Base-by-base conservation (phyloP, 2,329 filamentous ascomycete genomes). In the Colletotrichum musicola region DNA sequence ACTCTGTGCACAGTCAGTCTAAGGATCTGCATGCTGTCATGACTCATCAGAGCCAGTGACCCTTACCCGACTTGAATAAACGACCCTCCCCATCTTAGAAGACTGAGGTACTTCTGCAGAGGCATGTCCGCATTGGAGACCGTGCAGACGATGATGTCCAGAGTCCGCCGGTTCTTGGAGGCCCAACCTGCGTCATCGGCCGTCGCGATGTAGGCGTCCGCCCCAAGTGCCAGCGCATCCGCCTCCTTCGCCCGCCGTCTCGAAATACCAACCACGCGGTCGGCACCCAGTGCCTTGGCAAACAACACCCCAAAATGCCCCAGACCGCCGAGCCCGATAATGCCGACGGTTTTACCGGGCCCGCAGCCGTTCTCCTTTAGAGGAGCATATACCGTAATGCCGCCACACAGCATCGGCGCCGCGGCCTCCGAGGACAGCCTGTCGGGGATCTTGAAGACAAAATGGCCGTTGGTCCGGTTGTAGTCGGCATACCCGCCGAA, bases 221-320 rank as follows among this genome's bases (percentile, higher is more conserved):
- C 89, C 12, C 89, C 89, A 77, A 91, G 83, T 69, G 85, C 84
- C 61, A 83, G 73, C 1, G 85, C 87, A 72, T 91, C 88, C 0
- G 80, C 82, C 62, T 81, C 82, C 81, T 91, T 90, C 58, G 77
- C 76, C 6, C 76, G 77, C 5, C 80, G 83, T 30, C 88, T 83
- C 9, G 86, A 89, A 72, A 90, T 89, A 13, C 83, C 88, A 7
- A 89, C 84, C 4, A 90, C 85, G 54, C 84, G 83, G 63, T 91
- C 87, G 18, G 87, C 88, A 14, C 87, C 88, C 12, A 93, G 78
- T 1, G 91, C 91, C 77, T 89, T 90, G 1, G 92, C 91, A 74
- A 89, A 92, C 51, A 92, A 79, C 13, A 93, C 79, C 2, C 87
- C 92, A 71, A 93, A 89, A 77, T 93, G 90, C 0, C 91, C 91